Conservation (phyloP, 2,329 filamentous ascomycete genomes). For the Blastomyces silverae region DNA sequence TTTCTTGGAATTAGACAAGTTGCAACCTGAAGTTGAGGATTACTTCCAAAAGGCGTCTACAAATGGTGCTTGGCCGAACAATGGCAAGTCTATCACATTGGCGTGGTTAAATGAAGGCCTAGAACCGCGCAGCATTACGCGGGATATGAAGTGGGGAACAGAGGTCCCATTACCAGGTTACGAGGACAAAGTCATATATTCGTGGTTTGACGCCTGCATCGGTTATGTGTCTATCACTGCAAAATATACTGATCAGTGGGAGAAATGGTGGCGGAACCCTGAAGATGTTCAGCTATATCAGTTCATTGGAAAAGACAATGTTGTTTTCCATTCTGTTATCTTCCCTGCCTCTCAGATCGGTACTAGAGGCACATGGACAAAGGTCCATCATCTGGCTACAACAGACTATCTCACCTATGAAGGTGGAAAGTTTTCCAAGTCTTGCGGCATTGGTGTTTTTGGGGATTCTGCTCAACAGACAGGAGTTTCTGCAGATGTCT, state of each 20-base stretch:
- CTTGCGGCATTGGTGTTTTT: too few relatives aligned
- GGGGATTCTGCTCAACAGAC: too few relatives aligned
- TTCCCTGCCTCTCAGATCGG: constrained; percentile 49
- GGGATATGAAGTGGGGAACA: constrained; percentile 50
- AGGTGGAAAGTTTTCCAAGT: too few relatives aligned
- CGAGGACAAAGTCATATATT: constrained; percentile 49
- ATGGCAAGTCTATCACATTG: constrained; percentile 47
- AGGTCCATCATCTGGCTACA: constrained; percentile 45
- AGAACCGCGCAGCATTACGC: constrained; percentile 47
- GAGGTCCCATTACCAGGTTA: constrained; percentile 47
- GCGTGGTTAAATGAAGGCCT: constrained; percentile 46
- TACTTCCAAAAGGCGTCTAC: constrained; percentile 35
- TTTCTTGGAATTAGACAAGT: constrained; percentile 46
- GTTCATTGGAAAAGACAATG: constrained; percentile 52
- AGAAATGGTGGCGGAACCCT: constrained; percentile 50
- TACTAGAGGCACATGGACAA: constrained; percentile 48
- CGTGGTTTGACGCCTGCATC: constrained; percentile 51
- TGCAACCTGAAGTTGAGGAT: constrained; percentile 21
- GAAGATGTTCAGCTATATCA: constrained; percentile 49
- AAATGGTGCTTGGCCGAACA: constrained; percentile 45
- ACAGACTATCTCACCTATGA: constrained; percentile 19
- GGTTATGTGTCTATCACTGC: constrained; percentile 50
- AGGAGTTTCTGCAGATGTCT: too few relatives aligned
- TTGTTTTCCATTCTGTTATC: constrained; percentile 49
- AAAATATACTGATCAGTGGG: constrained; percentile 48